A percentile compares a stretch with the other conserved stretches of the same genome.
Conservation (phyloP, 2,329 filamentous ascomycete genomes). For the Rhynchosporium agropyri region DNA sequence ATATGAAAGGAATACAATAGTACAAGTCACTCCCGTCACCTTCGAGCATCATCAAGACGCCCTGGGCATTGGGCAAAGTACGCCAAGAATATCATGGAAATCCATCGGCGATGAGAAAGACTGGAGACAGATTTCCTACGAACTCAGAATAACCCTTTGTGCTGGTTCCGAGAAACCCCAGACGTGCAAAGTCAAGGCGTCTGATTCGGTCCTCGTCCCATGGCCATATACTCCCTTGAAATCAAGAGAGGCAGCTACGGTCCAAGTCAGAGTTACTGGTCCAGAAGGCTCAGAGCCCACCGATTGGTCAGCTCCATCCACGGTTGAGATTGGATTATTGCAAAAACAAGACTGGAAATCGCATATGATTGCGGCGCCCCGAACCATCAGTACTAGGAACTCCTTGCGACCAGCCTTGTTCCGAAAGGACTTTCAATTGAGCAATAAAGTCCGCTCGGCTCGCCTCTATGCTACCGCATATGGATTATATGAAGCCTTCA, state of each 20-base stretch:
- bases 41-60: slow-evolving; percentile 39
- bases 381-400: slow-evolving; percentile 33
- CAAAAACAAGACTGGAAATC: slow-evolving; percentile 25
- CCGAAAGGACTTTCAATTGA: slow-evolving; percentile 41
- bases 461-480: slow-evolving; percentile 43
- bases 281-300: slow-evolving; percentile 21
- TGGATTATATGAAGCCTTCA: slow-evolving; percentile 42
- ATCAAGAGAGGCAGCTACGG: slow-evolving; percentile 37
- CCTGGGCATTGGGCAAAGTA: slow-evolving; percentile 49
- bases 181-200: slow-evolving; percentile 21
- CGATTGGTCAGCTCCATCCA: slow-evolving; percentile 40
- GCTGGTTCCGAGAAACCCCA: background rate
- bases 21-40: slow-evolving; percentile 23
- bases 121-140: slow-evolving; percentile 51
- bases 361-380: slow-evolving; percentile 23
- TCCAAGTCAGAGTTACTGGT: slow-evolving; percentile 41
- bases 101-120: slow-evolving; percentile 46
- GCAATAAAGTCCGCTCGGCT: slow-evolving; percentile 29
- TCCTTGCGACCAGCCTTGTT: slow-evolving; percentile 41
- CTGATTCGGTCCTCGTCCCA: slow-evolving; percentile 46
- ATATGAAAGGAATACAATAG: slow-evolving; percentile 11
- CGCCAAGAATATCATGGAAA: slow-evolving; percentile 52
- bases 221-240: slow-evolving; percentile 47
- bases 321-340: slow-evolving; percentile 44
- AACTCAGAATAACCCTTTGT: slow-evolving; percentile 46